These are phyloP conservation scores for Effrenium voratum DNA, from an alignment of 73 alveolate genomes.

Conservation along the genomic window DNA sequence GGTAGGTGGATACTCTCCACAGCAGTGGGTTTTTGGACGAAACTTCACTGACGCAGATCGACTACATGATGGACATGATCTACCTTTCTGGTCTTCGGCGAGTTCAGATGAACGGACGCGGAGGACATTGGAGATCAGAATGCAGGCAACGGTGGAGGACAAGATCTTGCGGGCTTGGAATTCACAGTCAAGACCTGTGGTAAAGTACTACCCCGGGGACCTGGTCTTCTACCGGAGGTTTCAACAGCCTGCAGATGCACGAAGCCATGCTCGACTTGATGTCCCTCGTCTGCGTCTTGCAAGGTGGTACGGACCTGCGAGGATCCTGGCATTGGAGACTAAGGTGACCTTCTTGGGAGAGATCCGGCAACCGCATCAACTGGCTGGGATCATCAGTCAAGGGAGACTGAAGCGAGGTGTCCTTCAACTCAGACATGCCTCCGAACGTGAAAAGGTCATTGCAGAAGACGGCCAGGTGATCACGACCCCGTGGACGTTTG, in stretches of 20 bases:
- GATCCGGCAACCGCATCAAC: background rate
- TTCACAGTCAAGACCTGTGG: background rate
- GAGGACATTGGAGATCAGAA: no score
- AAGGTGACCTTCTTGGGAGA: slow-evolving; percentile 1
- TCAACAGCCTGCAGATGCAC: background rate
- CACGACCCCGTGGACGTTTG: slow-evolving; percentile 2
- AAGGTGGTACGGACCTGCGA: slow-evolving; percentile 18
- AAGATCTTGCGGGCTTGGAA: background rate
- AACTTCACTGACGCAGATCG: background rate
- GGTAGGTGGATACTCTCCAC: background rate
- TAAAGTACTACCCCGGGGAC: background rate
- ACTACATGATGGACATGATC: background rate
- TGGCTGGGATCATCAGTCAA: background rate
- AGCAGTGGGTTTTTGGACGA: slow-evolving; percentile 25
- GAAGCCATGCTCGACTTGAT: no score
- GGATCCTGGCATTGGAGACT: slow-evolving; percentile 26
- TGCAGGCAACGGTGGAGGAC: background rate
- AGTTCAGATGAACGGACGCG: no score
- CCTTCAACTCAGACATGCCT: no score
- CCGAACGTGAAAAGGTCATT: background rate
- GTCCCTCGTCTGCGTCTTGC: no score
- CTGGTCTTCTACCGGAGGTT: slow-evolving; percentile 4
- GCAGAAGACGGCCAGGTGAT: background rate
- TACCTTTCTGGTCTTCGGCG: no score
- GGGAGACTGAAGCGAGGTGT: slow-evolving; percentile 8